These are phyloP conservation scores for Licmophora abbreviata DNA, from an alignment of 108 stramenopile genomes.

Conservation along the genomic window DNA sequence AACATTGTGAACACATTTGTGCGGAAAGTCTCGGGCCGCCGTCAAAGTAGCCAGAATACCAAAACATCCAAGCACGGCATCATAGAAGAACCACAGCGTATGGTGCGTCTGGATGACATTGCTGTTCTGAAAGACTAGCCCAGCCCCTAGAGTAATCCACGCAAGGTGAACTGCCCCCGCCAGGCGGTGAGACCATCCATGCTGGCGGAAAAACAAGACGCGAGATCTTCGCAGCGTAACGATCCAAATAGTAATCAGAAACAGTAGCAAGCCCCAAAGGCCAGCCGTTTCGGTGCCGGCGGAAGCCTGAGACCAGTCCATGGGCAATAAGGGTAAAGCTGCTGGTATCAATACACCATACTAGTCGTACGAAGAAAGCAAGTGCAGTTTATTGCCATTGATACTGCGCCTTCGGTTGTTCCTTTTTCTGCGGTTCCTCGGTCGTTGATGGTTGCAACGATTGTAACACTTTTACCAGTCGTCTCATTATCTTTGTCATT, in stretches of 20 bases:
- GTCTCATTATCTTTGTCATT: too few relatives aligned
- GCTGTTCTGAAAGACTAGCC: neutral
- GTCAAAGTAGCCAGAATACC: slow-evolving; percentile 52
- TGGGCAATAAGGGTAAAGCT: too few relatives aligned
- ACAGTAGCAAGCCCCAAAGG: neutral
- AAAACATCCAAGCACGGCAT: slow-evolving; percentile 46
- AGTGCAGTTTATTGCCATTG: too few relatives aligned
- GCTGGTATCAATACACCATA: too few relatives aligned
- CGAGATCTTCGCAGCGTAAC: neutral
- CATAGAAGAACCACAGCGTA: slow-evolving; percentile 29
- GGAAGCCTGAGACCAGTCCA: neutral
- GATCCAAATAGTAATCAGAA: neutral
- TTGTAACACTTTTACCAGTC: too few relatives aligned
- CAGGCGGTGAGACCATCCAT: slow-evolving; percentile 14
- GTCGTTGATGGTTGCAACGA: too few relatives aligned
- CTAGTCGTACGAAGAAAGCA: too few relatives aligned
- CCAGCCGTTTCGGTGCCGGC: neutral
- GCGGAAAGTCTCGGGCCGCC: slow-evolving; percentile 72
- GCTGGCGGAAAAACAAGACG: slow-evolving; percentile 6
- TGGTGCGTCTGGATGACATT: neutral
- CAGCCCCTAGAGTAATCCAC: neutral
- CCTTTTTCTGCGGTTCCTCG: too few relatives aligned
- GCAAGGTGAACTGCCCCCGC: slow-evolving; percentile 5
- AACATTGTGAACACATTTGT: slow-evolving; percentile 36
- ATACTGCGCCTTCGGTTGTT: too few relatives aligned